These are phyloP conservation scores for Russula griseocarnosa DNA, from an alignment of 768 basidiomycete genomes.

Conservation along the genomic window DNA sequence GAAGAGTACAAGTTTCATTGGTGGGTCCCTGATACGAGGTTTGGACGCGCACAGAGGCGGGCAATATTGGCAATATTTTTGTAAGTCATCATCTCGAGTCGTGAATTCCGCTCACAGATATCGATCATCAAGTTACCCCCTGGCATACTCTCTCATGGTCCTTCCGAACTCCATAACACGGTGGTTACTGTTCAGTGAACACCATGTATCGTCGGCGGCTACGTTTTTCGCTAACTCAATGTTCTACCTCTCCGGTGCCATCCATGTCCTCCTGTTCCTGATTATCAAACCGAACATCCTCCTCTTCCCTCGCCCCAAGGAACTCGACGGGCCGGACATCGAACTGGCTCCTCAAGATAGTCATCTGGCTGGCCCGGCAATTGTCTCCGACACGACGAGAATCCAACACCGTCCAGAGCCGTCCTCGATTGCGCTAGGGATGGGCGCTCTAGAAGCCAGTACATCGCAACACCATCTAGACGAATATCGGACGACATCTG, in stretches of 20 bases:
- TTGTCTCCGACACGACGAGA: too few species aligned
- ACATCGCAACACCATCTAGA: too few species aligned
- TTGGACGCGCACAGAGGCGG: conserved; percentile 8
- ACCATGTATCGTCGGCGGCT: conserved; percentile 33
- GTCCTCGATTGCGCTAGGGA: too few species aligned
- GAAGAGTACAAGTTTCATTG: conserved; percentile 33
- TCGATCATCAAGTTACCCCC: conserved; percentile 33
- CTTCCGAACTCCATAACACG: conserved; percentile 42
- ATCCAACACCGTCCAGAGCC: too few species aligned
- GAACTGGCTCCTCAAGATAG: too few species aligned
- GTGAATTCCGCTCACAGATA: background rate
- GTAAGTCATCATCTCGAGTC: conserved; percentile 27
- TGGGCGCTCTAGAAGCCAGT: too few species aligned
- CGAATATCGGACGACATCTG: too few species aligned
- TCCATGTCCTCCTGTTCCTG: conserved; percentile 42
- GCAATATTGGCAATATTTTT: conserved; percentile 29
- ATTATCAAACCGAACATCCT: conserved; percentile 37
- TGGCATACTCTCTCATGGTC: conserved; percentile 38
- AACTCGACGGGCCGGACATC: too few species aligned
- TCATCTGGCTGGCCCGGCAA: too few species aligned
- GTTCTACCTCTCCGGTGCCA: conserved; percentile 36
- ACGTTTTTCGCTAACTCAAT: conserved; percentile 35
- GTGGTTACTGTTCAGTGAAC: conserved; percentile 36
- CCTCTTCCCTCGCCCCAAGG: conserved; percentile 31
- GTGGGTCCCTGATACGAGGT: conserved; percentile 3